Conservation (phyloP, 768 basidiomycete genomes). For the Phallus indusiatus region DNA sequence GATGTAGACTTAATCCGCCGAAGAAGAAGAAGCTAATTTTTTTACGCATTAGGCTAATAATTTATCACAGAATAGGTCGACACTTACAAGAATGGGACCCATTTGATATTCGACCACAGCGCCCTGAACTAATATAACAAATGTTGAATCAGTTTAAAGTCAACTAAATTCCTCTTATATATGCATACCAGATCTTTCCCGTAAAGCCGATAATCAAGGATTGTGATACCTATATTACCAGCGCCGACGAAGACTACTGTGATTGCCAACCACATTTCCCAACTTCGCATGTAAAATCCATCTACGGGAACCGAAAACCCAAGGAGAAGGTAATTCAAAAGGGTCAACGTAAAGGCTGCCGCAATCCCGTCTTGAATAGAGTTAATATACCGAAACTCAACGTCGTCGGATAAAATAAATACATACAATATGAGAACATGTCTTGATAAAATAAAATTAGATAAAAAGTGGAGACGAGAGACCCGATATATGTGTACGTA, state of each 20-base stretch:
- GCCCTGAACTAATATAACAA: background rate
- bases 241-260: conserved; percentile 70
- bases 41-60: background rate
- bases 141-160: background rate
- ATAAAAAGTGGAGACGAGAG: background rate
- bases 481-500: conserved; percentile 15
- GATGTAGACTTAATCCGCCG: conserved; percentile 22
- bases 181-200: conserved; percentile 21
- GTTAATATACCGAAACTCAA: background rate
- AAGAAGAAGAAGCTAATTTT: conserved; percentile 14
- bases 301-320: conserved; percentile 67
- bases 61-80: conserved; percentile 15
- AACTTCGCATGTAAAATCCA: conserved; percentile 68
- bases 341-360: conserved; percentile 50
- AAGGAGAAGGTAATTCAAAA: conserved; percentile 68
- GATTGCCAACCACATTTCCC: conserved; percentile 74
- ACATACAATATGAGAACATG: conserved; percentile 45
- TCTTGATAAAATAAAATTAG: conserved; percentile 18
- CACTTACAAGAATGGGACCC: conserved; percentile 18
- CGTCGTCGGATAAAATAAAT: background rate
- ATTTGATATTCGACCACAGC: conserved; percentile 3
- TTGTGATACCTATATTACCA: conserved; percentile 61
- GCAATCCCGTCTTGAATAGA: conserved; percentile 39
- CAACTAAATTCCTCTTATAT: background rate
- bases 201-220: conserved; percentile 67